A percentile compares a stretch with the other conserved stretches of the same genome.
Evolutionary conservation across 2,329 filamentous ascomycete genomes (phyloP).

Genomic region (Ophiostoma sp.): DNA sequence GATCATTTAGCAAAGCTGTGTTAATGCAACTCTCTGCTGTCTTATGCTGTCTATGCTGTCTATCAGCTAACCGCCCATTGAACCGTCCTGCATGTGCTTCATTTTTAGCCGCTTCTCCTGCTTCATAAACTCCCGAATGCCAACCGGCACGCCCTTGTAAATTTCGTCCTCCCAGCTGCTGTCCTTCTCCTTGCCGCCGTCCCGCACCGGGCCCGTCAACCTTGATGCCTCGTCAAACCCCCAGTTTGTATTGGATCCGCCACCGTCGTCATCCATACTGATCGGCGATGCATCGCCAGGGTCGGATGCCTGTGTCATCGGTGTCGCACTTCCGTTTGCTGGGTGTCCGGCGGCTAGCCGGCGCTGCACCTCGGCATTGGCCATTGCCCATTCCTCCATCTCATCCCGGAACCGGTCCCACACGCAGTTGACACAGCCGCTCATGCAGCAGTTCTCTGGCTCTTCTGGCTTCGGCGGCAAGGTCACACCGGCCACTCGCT

Average conservation of each 20-base stretch:
- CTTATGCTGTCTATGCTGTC: neutral
- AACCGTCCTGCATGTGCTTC: slow-evolving; percentile 59
- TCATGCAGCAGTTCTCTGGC: slow-evolving; percentile 99
- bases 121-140: slow-evolving; percentile 95
- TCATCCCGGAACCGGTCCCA: slow-evolving; percentile 92
- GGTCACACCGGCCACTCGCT: slow-evolving; percentile 67
- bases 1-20: neutral
- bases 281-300: slow-evolving; percentile 19
- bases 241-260: slow-evolving; percentile 69
- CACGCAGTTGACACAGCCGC: slow-evolving; percentile 94
- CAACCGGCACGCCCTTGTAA: slow-evolving; percentile 78
- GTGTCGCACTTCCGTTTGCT: slow-evolving; percentile 22
- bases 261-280: slow-evolving; percentile 76
- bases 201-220: neutral
- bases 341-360: slow-evolving; percentile 37
- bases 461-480: slow-evolving; percentile 82
- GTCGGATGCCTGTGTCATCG: neutral
- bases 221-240: slow-evolving; percentile 25
- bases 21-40: neutral
- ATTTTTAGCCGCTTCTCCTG: slow-evolving; percentile 85
- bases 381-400: slow-evolving; percentile 77
- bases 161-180: slow-evolving; percentile 57
- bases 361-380: slow-evolving; percentile 57
- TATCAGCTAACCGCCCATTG: slow-evolving; percentile 37
- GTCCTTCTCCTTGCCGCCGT: slow-evolving; percentile 30